Evolutionary conservation across 306 rosid species (phyloP).

Genomic region (Cicer cuneatum): DNA sequence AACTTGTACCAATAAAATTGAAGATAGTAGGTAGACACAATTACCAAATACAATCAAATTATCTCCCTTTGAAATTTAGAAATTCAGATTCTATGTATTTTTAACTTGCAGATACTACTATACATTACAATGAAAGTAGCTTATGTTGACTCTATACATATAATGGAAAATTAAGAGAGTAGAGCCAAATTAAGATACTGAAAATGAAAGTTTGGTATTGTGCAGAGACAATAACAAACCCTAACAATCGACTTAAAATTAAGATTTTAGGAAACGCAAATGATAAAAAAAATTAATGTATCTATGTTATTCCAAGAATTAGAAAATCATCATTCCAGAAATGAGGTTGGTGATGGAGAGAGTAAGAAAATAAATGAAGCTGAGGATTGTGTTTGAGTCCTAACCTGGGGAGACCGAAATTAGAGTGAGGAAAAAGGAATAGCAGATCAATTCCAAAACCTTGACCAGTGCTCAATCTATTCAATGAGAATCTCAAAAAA

Average conservation of each 20-base stretch:
- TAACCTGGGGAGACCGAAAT: not conserved
- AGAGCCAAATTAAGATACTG: not conserved
- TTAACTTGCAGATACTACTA: not conserved
- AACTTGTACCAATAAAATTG: slow-evolving; percentile 2
- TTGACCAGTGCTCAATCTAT: no score
- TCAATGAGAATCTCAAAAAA: no score
- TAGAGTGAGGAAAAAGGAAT: not conserved
- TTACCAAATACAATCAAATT: not conserved
- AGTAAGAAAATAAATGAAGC: not conserved
- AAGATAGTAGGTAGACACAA: not conserved
- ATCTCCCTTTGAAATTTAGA: not conserved
- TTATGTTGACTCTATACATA: not conserved
- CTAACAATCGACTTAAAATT: not conserved
- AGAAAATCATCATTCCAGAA: no score
- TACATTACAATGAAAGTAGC: not conserved
- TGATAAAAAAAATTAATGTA: not conserved
- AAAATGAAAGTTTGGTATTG: not conserved
- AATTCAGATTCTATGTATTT: not conserved
- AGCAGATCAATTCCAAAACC: no score
- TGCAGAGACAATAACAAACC: not conserved
- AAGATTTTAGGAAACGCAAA: not conserved
- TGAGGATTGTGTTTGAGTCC: not conserved
- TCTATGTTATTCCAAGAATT: not conserved
- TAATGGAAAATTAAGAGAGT: not conserved
- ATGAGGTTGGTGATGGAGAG: not conserved